Evolutionary conservation across 2,329 filamentous ascomycete species (phyloP).

Genomic region (Colletotrichum eremochloae): DNA sequence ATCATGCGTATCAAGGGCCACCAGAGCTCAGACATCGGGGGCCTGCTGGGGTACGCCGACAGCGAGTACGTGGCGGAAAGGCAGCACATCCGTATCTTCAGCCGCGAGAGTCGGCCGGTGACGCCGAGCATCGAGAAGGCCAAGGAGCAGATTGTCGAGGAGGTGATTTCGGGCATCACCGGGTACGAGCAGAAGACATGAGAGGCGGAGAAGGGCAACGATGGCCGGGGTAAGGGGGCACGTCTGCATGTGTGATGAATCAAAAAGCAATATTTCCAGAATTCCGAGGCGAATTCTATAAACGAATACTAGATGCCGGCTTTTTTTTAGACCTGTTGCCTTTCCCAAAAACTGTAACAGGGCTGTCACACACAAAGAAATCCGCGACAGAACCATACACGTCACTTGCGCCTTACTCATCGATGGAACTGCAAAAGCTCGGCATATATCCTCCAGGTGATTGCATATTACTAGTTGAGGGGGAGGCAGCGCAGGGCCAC

Average conservation of each 20-base stretch:
- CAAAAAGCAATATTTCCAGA: not conserved
- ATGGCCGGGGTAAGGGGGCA: not conserved
- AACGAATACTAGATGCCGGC: not conserved
- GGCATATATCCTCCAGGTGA: not conserved
- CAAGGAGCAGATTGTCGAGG: constrained; percentile 34
- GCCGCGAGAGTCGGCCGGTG: constrained; percentile 64
- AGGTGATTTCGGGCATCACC: constrained; percentile 43
- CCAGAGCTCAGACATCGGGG: constrained; percentile 84
- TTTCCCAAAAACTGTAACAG: not conserved
- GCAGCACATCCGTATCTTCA: constrained; percentile 87
- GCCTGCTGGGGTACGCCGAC: constrained; percentile 89
- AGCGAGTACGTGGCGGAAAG: constrained; percentile 93
- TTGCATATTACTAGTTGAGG: not conserved
- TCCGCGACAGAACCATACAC: not conserved
- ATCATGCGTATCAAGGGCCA: constrained; percentile 87
- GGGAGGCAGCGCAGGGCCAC: constrained; percentile 5
- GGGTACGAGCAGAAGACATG: constrained; percentile 44
- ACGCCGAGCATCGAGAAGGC: constrained; percentile 57
- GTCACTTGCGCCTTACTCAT: not conserved
- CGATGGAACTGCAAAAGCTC: not conserved
- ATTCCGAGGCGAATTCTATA: constrained; percentile 18
- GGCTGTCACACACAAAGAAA: not conserved
- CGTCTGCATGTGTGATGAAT: constrained; percentile 9
- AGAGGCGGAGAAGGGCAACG: not conserved
- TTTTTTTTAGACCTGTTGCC: constrained; percentile 17